Base-by-base conservation (phyloP, 257 asterid genomes). In the Marsdenia floribunda region DNA sequence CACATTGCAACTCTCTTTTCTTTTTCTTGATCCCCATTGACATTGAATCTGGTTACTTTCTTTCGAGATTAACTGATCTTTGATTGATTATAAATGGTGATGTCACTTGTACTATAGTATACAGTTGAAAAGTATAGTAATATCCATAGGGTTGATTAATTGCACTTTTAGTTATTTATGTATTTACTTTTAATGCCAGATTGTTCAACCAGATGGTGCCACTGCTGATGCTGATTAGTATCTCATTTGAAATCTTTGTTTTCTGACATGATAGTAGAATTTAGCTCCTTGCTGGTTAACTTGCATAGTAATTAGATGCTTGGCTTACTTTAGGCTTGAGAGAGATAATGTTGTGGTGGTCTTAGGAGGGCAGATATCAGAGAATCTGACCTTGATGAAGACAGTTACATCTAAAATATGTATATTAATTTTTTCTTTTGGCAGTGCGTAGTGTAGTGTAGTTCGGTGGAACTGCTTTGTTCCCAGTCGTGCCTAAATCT, bases 131-230 rank as follows among this genome's bases (percentile, higher is more conserved):
- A 53, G 3, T 14, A 24, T 4, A 7, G 3, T 29, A 11, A 61
- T 12, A 24, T 33, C 13, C 33, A 24, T 21, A 2, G 49, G 49
- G 18, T 16, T 5, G 38, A 16, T 71, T 50, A 9, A 8, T 38
- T 40, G 66, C 19, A n/a, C 37, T 76, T 71, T 68, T 74, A 60
- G 68, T 18, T 26, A 35, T 19, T 67, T 49, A 42, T 42, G 47
- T 8, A 49, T 49, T 15, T 49, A 72, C 81, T 61, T 21, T 49
- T 49, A 49, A 40, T 75, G 71, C 78, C 98, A 93, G 98, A 87
- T 93, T 64, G 96, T 87, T 88, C 91, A 87, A 67, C 86, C 86
- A 71, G 96, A 88, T 61, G 82, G 64, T 73, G 60, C 73, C 64
- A 49, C 86, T 2, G 44, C 73, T 76, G 88, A 77, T 68, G 86